Evolutionary conservation across 2,329 filamentous ascomycete species (phyloP).

Genomic region (Epichloe amarillans): DNA sequence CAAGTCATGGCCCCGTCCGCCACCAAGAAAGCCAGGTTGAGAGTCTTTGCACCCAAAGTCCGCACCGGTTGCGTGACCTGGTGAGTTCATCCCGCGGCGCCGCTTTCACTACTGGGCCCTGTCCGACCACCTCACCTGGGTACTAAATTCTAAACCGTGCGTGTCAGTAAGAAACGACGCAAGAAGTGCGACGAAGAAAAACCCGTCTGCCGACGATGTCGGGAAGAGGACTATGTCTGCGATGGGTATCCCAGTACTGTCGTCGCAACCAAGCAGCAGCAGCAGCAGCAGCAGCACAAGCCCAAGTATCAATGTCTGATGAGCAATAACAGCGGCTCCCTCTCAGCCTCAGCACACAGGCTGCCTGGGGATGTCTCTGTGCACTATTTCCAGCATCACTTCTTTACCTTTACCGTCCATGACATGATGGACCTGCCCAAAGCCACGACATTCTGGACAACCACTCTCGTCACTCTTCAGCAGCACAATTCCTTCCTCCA

Average conservation of each 20-base stretch:
- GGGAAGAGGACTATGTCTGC: constrained; percentile 2
- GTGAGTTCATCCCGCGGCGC: background rate
- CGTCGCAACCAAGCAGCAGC: background rate
- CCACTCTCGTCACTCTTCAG: background rate
- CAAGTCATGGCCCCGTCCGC: constrained; percentile 1
- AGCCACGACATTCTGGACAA: constrained; percentile 1
- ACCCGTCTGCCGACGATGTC: constrained; percentile 1
- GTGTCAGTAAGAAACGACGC: constrained; percentile 1
- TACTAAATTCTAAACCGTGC: background rate
- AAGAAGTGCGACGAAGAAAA: constrained; percentile 4
- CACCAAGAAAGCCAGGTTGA: background rate
- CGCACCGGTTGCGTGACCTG: constrained; percentile 3
- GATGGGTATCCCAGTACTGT: background rate
- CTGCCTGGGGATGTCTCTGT: background rate
- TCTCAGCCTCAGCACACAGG: background rate
- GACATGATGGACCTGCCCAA: constrained; percentile 4
- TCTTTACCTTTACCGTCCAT: constrained; percentile 1
- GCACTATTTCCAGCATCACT: constrained; percentile 3
- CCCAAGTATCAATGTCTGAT: background rate
- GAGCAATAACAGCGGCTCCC: background rate
- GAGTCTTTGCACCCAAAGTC: constrained; percentile 2
- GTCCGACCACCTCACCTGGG: background rate
- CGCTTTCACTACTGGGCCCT: background rate
- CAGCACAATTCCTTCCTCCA: constrained; percentile 1
- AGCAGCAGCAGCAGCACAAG: background rate